A percentile compares a stretch with the other conserved stretches of the same genome.
Evolutionary conservation across 257 asterid genomes (phyloP).

Genomic region (Lycium ferocissimum): DNA sequence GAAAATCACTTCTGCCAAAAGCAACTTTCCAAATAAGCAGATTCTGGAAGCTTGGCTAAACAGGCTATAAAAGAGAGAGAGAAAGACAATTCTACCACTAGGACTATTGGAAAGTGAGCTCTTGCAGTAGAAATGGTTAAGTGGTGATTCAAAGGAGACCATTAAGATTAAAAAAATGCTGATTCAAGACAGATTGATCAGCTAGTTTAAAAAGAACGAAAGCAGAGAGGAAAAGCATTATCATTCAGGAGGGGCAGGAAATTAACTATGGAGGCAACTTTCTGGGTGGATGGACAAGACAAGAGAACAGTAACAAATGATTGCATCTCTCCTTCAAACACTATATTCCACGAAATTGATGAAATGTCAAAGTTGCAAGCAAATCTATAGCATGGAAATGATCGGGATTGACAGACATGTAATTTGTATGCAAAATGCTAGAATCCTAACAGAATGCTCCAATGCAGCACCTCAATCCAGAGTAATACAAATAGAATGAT

Average conservation of each 20-base stretch:
- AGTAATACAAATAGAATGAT: constrained; percentile 1
- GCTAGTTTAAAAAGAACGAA: background rate
- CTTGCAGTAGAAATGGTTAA: background rate
- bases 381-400: background rate
- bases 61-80: background rate
- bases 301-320: background rate
- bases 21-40: background rate
- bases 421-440: background rate
- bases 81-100: background rate
- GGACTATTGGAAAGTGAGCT: background rate
- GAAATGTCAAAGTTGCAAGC: constrained; percentile 18
- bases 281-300: background rate
- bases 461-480: background rate
- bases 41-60: background rate
- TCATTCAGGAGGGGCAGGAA: background rate
- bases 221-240: background rate
- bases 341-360: background rate
- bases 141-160: background rate
- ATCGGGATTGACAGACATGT: constrained; percentile 10
- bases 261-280: background rate
- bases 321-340: background rate
- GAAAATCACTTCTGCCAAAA: background rate
- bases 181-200: background rate
- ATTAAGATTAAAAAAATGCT: background rate
- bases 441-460: constrained; percentile 1